These are phyloP conservation scores for Lentinula novae-zelandiae DNA, from an alignment of 1,284 basidiomycete species.

Conservation along the genomic window DNA sequence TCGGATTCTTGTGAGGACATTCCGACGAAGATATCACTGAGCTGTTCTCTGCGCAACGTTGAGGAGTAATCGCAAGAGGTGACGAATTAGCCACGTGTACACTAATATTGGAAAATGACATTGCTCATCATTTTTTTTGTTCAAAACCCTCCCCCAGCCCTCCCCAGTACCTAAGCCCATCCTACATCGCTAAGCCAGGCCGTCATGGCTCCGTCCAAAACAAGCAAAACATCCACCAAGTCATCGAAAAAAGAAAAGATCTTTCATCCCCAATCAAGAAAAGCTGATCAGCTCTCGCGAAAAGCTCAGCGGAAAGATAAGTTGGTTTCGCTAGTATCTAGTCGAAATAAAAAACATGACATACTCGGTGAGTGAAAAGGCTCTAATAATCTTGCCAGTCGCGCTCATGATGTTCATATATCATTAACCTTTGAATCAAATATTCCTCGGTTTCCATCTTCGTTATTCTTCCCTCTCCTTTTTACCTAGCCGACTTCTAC, in stretches of 20 bases:
- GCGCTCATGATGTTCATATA: neutral
- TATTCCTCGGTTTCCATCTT: neutral
- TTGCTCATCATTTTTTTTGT: too few relatives aligned
- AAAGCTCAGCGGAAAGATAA: constrained; percentile 71
- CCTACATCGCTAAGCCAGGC: neutral
- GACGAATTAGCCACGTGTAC: too few relatives aligned
- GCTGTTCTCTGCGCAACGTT: neutral
- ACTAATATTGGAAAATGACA: too few relatives aligned
- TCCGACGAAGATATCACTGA: neutral
- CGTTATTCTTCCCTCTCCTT: neutral
- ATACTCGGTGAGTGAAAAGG: constrained; percentile 40
- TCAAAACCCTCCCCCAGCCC: too few relatives aligned
- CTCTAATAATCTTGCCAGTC: neutral
- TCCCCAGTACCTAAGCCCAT: neutral
- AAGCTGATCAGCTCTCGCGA: constrained; percentile 77
- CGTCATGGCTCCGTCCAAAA: constrained; percentile 36
- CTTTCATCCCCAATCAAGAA: constrained; percentile 77
- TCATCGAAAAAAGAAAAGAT: constrained; percentile 67
- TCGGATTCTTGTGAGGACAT: constrained; percentile 62
- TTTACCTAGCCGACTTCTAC: constrained; percentile 61
- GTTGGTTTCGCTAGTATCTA: constrained; percentile 52
- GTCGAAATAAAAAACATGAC: constrained; percentile 54
- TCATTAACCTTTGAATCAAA: neutral
- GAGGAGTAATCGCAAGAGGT: too few relatives aligned
- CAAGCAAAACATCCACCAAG: constrained; percentile 25